phyloP scores from a whole-genome alignment of 2,329 filamentous ascomycete species.

The Aspergillus oerlinghausenensis region DNA sequence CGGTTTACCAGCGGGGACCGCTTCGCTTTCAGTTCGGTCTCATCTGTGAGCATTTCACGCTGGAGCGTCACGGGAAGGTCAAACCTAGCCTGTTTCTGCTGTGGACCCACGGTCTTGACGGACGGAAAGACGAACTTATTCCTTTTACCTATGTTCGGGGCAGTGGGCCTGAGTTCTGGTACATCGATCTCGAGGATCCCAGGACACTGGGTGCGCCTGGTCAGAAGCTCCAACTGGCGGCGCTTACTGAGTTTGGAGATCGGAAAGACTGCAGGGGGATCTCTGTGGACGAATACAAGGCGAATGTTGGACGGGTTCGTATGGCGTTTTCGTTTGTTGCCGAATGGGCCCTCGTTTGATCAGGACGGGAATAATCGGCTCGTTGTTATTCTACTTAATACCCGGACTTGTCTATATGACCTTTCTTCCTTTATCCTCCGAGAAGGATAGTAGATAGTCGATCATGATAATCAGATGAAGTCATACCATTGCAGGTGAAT shows the following conservation, averaged over 20 bases:
- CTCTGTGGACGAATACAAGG: slow-evolving; percentile 45
- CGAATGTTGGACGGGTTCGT: slow-evolving; percentile 43
- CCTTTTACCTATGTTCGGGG: slow-evolving; percentile 55
- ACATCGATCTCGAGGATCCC: slow-evolving; percentile 64
- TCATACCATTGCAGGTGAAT: too few relatives aligned
- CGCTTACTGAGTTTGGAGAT: slow-evolving; percentile 53
- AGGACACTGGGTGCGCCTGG: slow-evolving; percentile 64
- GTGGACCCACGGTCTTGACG: slow-evolving; percentile 61
- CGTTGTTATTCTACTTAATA: too few relatives aligned
- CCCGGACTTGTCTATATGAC: too few relatives aligned
- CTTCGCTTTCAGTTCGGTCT: slow-evolving; percentile 78
- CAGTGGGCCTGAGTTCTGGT: slow-evolving; percentile 65
- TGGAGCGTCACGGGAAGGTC: slow-evolving; percentile 58
- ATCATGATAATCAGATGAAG: too few relatives aligned
- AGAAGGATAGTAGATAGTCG: too few relatives aligned
- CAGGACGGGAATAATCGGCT: not conserved
- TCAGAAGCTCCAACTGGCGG: slow-evolving; percentile 61
- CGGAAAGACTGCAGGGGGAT: slow-evolving; percentile 50
- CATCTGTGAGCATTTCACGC: slow-evolving; percentile 76
- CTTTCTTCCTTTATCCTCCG: too few relatives aligned
- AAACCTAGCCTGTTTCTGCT: slow-evolving; percentile 65
- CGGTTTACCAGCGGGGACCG: slow-evolving; percentile 52
- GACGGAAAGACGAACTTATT: slow-evolving; percentile 62
- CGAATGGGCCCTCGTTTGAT: slow-evolving; percentile 50
- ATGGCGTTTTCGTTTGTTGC: slow-evolving; percentile 50